These are phyloP conservation scores for Cryptosporidium bovis DNA, from an alignment of 169 alveolate species.

Conservation along the genomic window DNA sequence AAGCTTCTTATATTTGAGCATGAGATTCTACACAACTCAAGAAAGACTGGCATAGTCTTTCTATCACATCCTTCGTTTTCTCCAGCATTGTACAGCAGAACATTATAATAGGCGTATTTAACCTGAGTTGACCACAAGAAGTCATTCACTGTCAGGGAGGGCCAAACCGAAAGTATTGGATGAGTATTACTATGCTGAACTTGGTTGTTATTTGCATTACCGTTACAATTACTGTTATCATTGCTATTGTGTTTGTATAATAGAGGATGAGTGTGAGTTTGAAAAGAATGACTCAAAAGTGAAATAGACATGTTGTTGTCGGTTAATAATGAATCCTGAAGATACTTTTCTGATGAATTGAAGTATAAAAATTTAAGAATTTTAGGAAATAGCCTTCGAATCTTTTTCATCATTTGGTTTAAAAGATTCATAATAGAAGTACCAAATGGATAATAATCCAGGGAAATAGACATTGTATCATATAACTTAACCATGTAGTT, in stretches of 20 bases:
- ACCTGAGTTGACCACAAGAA: conserved; percentile 71
- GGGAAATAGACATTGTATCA: conserved; percentile 3
- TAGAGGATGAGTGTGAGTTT: conserved; percentile 65
- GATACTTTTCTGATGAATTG: conserved; percentile 67
- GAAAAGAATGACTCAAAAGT: conserved; percentile 33
- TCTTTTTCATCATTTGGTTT: conserved; percentile 1
- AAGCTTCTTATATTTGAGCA: conserved; percentile 60
- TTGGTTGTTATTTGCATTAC: not conserved
- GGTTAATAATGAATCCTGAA: conserved; percentile 30
- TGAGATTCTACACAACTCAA: conserved; percentile 60
- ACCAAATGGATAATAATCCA: conserved; percentile 35
- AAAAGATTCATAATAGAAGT: conserved; percentile 54
- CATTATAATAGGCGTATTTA: conserved; percentile 43
- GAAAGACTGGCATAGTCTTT: conserved; percentile 25
- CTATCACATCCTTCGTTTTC: not conserved
- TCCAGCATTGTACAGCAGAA: not conserved
- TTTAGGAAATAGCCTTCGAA: conserved; percentile 34
- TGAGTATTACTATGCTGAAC: not conserved
- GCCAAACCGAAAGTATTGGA: conserved; percentile 69
- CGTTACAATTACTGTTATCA: not conserved
- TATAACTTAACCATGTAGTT: conserved; percentile 32
- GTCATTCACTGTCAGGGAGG: conserved; percentile 51
- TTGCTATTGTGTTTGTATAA: not conserved
- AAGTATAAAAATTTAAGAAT: conserved; percentile 37
- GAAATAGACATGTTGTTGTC: conserved; percentile 60